Base-by-base conservation (phyloP, 495 filamentous ascomycete genomes). In the Podospora sp. region DNA sequence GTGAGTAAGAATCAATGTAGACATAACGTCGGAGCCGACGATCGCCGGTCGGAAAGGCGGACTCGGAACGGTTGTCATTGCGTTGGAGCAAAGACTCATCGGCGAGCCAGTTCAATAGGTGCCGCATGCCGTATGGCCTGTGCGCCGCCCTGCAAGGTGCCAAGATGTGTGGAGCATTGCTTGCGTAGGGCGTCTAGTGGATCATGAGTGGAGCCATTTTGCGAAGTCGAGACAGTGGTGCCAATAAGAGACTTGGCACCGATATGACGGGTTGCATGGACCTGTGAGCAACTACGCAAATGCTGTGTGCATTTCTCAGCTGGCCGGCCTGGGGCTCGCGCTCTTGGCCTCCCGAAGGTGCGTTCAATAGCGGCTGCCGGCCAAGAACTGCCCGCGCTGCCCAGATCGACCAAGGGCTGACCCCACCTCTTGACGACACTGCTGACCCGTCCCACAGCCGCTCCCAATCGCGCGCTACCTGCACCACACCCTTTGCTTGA, bases 401-500 rank as follows among this genome's bases (percentile, higher is more conserved):
- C 56, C 20, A 60, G 59, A 49, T 21, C 36, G 33, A 5, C 16
- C 60, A 33, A 33, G 26, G 21, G 20, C 40, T 9, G 2, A 21
- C 60, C 60, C 60, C 60, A 50, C 60, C 29, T 62, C 26, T 22
- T 24, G 60, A 49, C 60, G 35, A 62, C 33, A 33, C 20, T 62
- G 60, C 20, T 62, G 60, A 62, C 60, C 33, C 60, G 35, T 62
- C 36, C 60, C 56, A 59, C n/a, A 16, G 7, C 56, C 56, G n/a
- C 27, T 50, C 29, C 29, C 21, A 11, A 57, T 57, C 53, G 26
- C 26, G 26, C 26, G 53, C 53, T 6, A 57, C 53, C 7, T 57
- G 53, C 53, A 57, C 53, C 53, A 57, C 53, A 62, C 60, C 60
- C 60, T 62, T 62, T 25, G 35, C 35, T 62, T 33, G 33, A 46